Percentiles rank a stretch among this genome's conserved stretches.
phyloP scores from a whole-genome alignment of 108 stramenopile species.

The Parietichytrium sp. region DNA sequence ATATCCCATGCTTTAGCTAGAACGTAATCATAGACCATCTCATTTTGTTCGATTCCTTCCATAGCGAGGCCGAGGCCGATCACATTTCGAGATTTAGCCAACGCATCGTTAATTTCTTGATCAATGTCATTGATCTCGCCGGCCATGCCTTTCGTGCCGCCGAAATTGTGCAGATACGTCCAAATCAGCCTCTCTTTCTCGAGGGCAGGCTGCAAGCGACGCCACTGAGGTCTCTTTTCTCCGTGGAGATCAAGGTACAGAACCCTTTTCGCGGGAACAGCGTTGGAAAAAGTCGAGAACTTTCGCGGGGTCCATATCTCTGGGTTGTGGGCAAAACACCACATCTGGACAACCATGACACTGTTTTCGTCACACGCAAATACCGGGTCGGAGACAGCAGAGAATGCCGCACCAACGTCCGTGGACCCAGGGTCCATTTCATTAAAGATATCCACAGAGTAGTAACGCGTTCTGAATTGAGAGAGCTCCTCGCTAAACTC shows the following conservation, averaged over 20 bases:
- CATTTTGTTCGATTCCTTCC: slow-evolving; percentile 37
- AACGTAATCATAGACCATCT: slow-evolving; percentile 12
- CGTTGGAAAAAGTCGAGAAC: not conserved
- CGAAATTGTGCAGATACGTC: slow-evolving; percentile 22
- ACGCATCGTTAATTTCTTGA: not conserved
- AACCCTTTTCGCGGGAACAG: not conserved
- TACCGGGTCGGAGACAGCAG: not conserved
- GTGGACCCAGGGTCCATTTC: not conserved
- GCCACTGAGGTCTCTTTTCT: slow-evolving; percentile 14
- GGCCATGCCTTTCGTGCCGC: not conserved
- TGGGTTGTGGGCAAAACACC: slow-evolving; percentile 7
- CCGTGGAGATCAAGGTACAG: not conserved
- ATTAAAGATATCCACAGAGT: slow-evolving; percentile 36
- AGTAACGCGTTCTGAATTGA: not conserved
- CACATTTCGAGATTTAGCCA: not conserved
- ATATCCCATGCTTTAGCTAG: slow-evolving; percentile 1
- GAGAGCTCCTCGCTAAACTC: not conserved
- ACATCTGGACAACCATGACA: slow-evolving; percentile 8
- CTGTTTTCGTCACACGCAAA: not conserved
- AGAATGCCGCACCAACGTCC: not conserved
- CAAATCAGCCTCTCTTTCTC: slow-evolving; percentile 7
- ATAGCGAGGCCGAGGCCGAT: slow-evolving; percentile 28
- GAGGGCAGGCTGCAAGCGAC: not conserved
- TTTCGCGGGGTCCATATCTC: not conserved
- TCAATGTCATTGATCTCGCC: not conserved